phyloP scores from a whole-genome alignment of 306 rosid genomes.

The Fagus crenata region DNA sequence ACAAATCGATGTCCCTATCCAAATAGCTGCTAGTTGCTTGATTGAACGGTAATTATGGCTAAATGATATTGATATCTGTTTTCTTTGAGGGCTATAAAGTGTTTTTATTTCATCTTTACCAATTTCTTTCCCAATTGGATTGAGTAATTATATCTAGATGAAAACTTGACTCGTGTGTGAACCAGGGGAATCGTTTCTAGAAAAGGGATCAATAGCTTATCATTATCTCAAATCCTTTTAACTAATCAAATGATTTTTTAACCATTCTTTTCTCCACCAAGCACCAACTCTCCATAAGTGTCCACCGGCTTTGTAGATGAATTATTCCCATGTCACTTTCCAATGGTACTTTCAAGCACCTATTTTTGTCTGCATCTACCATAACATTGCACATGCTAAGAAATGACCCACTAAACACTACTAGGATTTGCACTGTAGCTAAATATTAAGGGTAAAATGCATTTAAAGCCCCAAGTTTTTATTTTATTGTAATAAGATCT shows the following conservation, averaged over 20 bases:
- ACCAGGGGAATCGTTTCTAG: not conserved
- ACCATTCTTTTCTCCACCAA: not conserved
- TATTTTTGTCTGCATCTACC: not conserved
- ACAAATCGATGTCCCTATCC: too few species aligned
- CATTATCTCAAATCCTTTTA: not conserved
- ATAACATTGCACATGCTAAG: not conserved
- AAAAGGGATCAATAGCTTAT: not conserved
- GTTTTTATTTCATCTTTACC: not conserved
- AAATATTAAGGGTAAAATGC: too few species aligned
- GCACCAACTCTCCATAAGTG: not conserved
- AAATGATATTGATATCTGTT: too few species aligned
- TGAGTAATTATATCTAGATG: not conserved
- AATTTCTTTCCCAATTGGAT: not conserved
- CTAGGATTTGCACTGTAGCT: not conserved
- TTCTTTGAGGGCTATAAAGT: too few species aligned
- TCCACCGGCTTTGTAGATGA: not conserved
- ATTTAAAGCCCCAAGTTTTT: too few species aligned
- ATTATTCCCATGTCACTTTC: not conserved
- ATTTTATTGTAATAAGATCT: too few species aligned
- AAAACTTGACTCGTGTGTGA: not conserved
- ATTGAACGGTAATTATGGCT: not conserved
- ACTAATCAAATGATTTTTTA: not conserved
- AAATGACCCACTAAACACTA: not conserved
- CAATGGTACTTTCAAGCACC: not conserved
- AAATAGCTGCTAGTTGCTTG: not conserved